phyloP scores from a whole-genome alignment of 768 basidiomycete genomes.

The Kwoniella botswanensis region DNA sequence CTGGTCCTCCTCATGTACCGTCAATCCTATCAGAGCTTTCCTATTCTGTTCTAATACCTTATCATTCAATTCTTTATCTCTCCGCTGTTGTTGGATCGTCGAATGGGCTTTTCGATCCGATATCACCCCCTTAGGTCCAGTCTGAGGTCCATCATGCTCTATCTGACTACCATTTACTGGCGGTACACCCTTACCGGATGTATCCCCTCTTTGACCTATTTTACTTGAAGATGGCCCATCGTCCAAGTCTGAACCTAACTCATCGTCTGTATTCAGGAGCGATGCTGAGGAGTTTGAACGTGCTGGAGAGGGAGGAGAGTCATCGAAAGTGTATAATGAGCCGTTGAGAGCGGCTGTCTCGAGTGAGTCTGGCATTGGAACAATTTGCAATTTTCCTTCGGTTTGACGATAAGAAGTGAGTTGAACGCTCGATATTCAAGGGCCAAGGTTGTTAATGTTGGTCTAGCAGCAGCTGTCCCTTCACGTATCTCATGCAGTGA shows the following conservation, averaged over 20 bases:
- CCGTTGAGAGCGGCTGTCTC: slow-evolving; percentile 39
- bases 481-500: neutral
- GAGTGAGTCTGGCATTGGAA: slow-evolving; percentile 22
- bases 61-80: slow-evolving; percentile 5
- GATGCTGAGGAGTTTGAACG: slow-evolving; percentile 27
- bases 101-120: slow-evolving; percentile 33
- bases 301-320: slow-evolving; percentile 26
- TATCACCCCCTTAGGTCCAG: slow-evolving; percentile 48
- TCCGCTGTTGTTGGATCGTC: neutral
- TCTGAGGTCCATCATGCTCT: slow-evolving; percentile 34
- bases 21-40: slow-evolving; percentile 30
- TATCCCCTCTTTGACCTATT: slow-evolving; percentile 18
- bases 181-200: slow-evolving; percentile 13
- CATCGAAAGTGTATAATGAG: slow-evolving; percentile 27
- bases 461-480: no score
- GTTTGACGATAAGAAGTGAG: neutral
- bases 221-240: slow-evolving; percentile 2
- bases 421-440: no score
- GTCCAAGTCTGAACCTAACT: slow-evolving; percentile 25
- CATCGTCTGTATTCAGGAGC: slow-evolving; percentile 40
- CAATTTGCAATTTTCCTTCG: neutral
- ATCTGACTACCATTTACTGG: neutral
- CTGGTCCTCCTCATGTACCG: slow-evolving; percentile 38
- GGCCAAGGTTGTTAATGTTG: no score
- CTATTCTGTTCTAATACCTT: slow-evolving; percentile 17